Percentiles rank a stretch among this genome's conserved stretches.
phyloP scores from a whole-genome alignment of 176 grass and related monocot genomes.

The Cymbopogon citratus region DNA sequence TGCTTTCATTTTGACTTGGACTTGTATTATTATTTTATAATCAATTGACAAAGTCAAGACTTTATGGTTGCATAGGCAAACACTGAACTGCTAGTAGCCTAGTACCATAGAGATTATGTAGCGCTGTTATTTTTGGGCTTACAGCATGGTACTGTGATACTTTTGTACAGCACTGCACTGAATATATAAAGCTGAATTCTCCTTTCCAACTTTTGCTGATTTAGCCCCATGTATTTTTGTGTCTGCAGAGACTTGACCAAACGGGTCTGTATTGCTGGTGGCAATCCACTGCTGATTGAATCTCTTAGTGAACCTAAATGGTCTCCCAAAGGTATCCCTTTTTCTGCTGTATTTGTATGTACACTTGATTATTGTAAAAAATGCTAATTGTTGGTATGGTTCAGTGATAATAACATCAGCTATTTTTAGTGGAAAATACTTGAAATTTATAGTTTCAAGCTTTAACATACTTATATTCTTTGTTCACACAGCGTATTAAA shows the following conservation, averaged over 20 bases:
- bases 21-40: neutral
- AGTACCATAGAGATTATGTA: neutral
- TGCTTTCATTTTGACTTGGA: neutral
- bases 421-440: neutral
- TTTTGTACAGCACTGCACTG: neutral
- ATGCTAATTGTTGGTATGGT: neutral
- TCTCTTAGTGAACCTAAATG: slow-evolving; percentile 93
- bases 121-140: neutral
- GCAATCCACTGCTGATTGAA: slow-evolving; percentile 58
- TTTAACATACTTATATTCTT: neutral
- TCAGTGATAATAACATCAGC: neutral
- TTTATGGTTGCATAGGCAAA: neutral
- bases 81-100: neutral
- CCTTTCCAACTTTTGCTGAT: slow-evolving; percentile 1
- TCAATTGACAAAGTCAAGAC: neutral
- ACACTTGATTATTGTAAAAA: neutral
- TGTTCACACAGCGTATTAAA: neutral
- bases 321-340: slow-evolving; percentile 68
- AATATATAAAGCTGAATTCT: neutral
- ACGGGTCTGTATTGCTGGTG: slow-evolving; percentile 71
- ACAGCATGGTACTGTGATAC: neutral
- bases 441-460: neutral
- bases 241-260: slow-evolving; percentile 65
- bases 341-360: neutral
- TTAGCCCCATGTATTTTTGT: neutral